phyloP scores from a whole-genome alignment of 805 yeast species.

The Pichia rugopelliculosa region DNA sequence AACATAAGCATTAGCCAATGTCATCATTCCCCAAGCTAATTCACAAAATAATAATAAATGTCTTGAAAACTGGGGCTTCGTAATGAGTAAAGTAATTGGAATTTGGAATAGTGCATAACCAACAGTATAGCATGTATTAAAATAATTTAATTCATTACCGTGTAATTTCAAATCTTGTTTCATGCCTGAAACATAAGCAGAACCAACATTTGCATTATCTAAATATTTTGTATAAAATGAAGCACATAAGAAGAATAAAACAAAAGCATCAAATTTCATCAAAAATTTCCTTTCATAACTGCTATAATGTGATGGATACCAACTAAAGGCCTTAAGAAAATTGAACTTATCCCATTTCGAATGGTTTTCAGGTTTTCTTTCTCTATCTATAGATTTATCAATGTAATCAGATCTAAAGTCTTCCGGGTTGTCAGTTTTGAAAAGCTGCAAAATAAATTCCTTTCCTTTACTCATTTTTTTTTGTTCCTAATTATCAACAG shows the following conservation, averaged over 20 bases:
- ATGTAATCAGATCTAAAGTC: slow-evolving; percentile 12
- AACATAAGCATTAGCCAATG: slow-evolving; percentile 33
- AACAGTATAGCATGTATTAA: slow-evolving; percentile 23
- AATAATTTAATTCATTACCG: slow-evolving; percentile 19
- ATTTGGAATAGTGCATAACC: slow-evolving; percentile 58
- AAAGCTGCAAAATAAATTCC: neutral
- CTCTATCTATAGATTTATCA: slow-evolving; percentile 11
- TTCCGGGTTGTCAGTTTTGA: slow-evolving; percentile 11
- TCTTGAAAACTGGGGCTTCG: slow-evolving; percentile 44
- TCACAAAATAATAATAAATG: slow-evolving; percentile 47
- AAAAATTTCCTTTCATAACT: slow-evolving; percentile 13
- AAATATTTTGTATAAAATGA: slow-evolving; percentile 47
- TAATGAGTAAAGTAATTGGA: slow-evolving; percentile 44
- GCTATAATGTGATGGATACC: slow-evolving; percentile 16
- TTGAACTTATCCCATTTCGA: slow-evolving; percentile 9
- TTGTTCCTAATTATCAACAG: too few species aligned
- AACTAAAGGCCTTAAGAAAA: slow-evolving; percentile 12
- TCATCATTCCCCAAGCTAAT: slow-evolving; percentile 31
- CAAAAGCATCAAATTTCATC: slow-evolving; percentile 11
- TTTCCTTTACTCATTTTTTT: too few species aligned
- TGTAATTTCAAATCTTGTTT: slow-evolving; percentile 34
- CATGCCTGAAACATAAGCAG: slow-evolving; percentile 67
- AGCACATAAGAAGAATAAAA: slow-evolving; percentile 24
- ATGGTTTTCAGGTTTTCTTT: slow-evolving; percentile 6
- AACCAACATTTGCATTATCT: slow-evolving; percentile 47